phyloP scores from a whole-genome alignment of 139 green algal genomes.

The Auxenochlorella protothecoides region DNA sequence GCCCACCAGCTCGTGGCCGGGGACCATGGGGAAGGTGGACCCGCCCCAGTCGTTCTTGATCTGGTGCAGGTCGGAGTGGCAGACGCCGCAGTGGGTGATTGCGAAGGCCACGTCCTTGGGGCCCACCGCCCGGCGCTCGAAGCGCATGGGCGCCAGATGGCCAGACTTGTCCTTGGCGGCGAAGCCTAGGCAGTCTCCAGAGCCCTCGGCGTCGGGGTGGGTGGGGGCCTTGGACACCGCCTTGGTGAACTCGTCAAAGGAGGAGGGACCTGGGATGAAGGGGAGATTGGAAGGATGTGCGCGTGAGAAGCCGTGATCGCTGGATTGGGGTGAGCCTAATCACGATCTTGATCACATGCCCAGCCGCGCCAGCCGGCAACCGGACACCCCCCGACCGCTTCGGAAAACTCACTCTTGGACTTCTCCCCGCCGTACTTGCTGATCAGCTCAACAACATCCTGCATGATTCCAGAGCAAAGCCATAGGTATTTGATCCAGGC shows the following conservation, averaged over 20 bases:
- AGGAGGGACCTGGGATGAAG: background rate
- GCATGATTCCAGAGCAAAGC: too few relatives aligned
- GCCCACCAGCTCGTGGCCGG: slow-evolving; percentile 74
- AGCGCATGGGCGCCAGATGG: slow-evolving; percentile 40
- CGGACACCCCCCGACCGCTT: background rate
- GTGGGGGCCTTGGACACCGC: background rate
- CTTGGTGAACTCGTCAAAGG: background rate
- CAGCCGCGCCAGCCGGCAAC: background rate
- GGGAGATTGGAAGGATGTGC: background rate
- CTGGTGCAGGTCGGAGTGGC: slow-evolving; percentile 73
- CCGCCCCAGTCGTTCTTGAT: slow-evolving; percentile 51
- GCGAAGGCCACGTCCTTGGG: slow-evolving; percentile 48
- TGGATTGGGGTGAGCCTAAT: background rate
- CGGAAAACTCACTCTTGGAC: background rate
- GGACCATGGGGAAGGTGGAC: slow-evolving; percentile 23
- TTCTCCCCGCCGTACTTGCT: background rate
- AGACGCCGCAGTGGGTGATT: slow-evolving; percentile 53
- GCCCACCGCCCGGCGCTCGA: slow-evolving; percentile 34
- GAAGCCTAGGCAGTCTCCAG: slow-evolving; percentile 46
- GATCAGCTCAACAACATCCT: too few relatives aligned
- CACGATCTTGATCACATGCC: background rate
- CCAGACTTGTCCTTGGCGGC: slow-evolving; percentile 40
- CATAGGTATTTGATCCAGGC: too few relatives aligned
- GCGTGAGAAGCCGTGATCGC: background rate
- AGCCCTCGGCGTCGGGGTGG: background rate